Evolutionary conservation across 2,329 filamentous ascomycete species (phyloP), one percentile per base, ranked within the genome.

Genomic region (Arthrobotrys musiformis): DNA sequence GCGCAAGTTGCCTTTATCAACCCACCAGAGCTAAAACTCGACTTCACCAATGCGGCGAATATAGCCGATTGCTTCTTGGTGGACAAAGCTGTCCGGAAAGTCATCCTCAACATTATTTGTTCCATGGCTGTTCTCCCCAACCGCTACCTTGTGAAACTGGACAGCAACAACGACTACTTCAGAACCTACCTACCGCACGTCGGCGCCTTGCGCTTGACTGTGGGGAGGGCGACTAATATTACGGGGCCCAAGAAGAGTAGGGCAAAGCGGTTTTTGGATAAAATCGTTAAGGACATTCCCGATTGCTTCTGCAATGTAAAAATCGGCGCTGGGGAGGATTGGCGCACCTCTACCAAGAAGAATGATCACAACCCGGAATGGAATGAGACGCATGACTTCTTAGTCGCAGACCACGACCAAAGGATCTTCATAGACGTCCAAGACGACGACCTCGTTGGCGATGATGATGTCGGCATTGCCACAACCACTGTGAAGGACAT

Each of bases 1-100:
- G 84, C 83, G 0, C 86, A 87, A 80, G 82, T 86, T 0, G 82
- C 85, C 22, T 86, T 87, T 80, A 85, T 87, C 82, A 86, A 86
- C 81, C 84, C 84, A 1, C 85, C 86, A 0, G 80, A 80, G 28
- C 83, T 87, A 30, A 83, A 85, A 56, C 83, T 87, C 17, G 83
- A 85, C 80, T 87, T 86, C 78, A 86, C 86, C 40, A 83, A 86
- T 79, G 85, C 85, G 4, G 85, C 85, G 37, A 83, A 85, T 72
- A 82, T 86, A 48, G 85, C 85, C 62, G 85, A 86, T 80, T 82
- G 82, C 52, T 82, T 80, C n/a, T 61, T 85, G 5, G 82, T 86
- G 26, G 82, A 85, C 66, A 84, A 83, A 7, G 81, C 83, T 3
- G 83, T 87, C n/a, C 85, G 85, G 54, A 85, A 85, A 46, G 82